Percentiles rank a stretch among this genome's conserved stretches.
phyloP scores from a whole-genome alignment of 257 asterid species.

The Nicotiana paniculata region DNA sequence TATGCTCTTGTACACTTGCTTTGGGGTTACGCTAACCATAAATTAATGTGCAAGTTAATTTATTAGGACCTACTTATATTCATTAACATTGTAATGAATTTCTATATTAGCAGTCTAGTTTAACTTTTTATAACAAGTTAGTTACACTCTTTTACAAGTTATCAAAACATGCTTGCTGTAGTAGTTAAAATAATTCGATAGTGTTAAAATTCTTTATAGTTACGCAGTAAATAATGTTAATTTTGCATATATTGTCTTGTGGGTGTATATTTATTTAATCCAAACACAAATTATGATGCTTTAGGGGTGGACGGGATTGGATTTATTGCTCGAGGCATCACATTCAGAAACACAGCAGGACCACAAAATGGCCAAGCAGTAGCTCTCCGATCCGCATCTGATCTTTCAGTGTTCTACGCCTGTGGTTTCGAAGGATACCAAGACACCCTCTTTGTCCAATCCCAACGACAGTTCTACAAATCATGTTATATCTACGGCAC shows the following conservation, averaged over 20 bases:
- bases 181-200: neutral
- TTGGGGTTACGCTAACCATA: neutral
- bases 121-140: neutral
- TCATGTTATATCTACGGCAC: conserved; percentile 66
- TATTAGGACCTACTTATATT: neutral
- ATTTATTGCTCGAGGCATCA: conserved; percentile 79
- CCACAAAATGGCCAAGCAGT: conserved; percentile 68
- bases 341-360: conserved; percentile 80
- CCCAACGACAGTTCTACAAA: conserved; percentile 80
- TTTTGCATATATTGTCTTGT: too few species aligned
- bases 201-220: neutral
- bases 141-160: neutral
- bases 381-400: conserved; percentile 81
- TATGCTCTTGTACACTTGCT: neutral
- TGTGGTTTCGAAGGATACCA: conserved; percentile 86
- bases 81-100: neutral
- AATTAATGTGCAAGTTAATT: neutral
- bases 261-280: too few species aligned
- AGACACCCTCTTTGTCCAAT: conserved; percentile 72
- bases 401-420: conserved; percentile 69
- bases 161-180: neutral
- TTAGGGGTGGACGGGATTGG: conserved; percentile 74
- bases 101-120: neutral
- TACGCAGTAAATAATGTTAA: too few species aligned
- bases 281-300: neutral